Conservation (phyloP, 805 yeast genomes). For the Schwanniomyces sp. region DNA sequence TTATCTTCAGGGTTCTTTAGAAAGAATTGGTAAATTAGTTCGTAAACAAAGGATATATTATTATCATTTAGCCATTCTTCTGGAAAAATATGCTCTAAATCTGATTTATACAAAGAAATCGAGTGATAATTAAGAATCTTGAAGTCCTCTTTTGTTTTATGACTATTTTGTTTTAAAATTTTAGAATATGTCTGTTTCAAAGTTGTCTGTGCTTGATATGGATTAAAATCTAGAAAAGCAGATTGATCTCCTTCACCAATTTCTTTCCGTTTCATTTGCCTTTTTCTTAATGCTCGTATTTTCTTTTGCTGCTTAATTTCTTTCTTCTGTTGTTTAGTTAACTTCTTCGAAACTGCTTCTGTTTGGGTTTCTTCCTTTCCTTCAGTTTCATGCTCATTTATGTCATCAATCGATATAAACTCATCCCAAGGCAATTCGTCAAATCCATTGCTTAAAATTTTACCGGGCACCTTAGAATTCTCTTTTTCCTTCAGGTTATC, state of each 20-base stretch:
- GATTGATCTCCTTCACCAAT: slow-evolving; percentile 3
- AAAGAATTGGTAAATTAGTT: slow-evolving; percentile 33
- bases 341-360: slow-evolving; percentile 5
- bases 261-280: slow-evolving; percentile 14
- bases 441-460: slow-evolving; percentile 34
- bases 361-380: slow-evolving; percentile 4
- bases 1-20: slow-evolving; percentile 10
- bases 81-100: slow-evolving; percentile 54
- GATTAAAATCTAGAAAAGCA: slow-evolving; percentile 6
- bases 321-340: slow-evolving; percentile 19
- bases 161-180: slow-evolving; percentile 9
- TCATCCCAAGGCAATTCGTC: slow-evolving; percentile 28
- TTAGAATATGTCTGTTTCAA: slow-evolving; percentile 19
- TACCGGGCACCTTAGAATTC: neutral
- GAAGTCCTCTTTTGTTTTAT: slow-evolving; percentile 13
- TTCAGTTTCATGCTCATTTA: slow-evolving; percentile 2
- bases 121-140: slow-evolving; percentile 53
- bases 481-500: neutral
- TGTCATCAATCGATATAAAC: slow-evolving; percentile 4
- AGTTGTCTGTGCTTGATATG: slow-evolving; percentile 12
- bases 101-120: slow-evolving; percentile 57
- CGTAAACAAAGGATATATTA: slow-evolving; percentile 62
- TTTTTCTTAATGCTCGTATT: slow-evolving; percentile 17
- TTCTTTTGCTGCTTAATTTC: slow-evolving; percentile 20
- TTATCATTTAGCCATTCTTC: slow-evolving; percentile 78